These are phyloP conservation scores for Hymenoscyphus salicellus DNA, from an alignment of 2,329 filamentous ascomycete genomes.

Conservation along the genomic window DNA sequence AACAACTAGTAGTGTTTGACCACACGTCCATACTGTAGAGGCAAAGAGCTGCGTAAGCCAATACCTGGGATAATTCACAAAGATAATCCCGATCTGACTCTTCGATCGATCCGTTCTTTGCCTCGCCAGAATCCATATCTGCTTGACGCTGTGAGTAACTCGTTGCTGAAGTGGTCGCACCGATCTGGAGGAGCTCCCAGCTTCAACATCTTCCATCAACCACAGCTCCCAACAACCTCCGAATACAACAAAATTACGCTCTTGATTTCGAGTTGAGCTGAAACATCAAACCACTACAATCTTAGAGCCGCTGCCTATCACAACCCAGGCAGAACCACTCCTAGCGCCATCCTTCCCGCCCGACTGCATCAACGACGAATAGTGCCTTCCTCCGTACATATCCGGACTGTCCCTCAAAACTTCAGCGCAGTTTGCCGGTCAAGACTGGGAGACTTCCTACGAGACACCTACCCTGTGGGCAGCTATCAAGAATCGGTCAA, in stretches of 20 bases:
- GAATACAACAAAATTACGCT: neutral
- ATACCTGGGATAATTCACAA: neutral
- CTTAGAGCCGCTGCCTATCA: neutral
- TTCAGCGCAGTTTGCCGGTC: neutral
- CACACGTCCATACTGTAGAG: neutral
- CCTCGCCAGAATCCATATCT: neutral
- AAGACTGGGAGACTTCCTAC: neutral
- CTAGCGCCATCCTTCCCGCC: neutral
- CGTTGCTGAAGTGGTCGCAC: neutral
- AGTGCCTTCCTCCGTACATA: neutral
- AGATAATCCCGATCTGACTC: neutral
- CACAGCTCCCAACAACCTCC: neutral
- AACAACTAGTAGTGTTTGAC: neutral
- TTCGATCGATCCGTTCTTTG: neutral
- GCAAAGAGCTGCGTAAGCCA: neutral
- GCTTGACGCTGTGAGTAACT: neutral
- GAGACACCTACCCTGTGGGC: neutral
- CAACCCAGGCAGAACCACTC: neutral
- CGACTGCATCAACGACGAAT: neutral
- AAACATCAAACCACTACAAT: neutral
- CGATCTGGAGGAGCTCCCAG: neutral
- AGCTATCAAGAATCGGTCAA: neutral
- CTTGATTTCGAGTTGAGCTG: neutral
- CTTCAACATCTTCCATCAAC: neutral
- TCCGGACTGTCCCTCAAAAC: neutral